Evolutionary conservation across 306 rosid genomes (phyloP), one percentile per base, ranked within the genome.

Genomic region (Pueraria montana): DNA sequence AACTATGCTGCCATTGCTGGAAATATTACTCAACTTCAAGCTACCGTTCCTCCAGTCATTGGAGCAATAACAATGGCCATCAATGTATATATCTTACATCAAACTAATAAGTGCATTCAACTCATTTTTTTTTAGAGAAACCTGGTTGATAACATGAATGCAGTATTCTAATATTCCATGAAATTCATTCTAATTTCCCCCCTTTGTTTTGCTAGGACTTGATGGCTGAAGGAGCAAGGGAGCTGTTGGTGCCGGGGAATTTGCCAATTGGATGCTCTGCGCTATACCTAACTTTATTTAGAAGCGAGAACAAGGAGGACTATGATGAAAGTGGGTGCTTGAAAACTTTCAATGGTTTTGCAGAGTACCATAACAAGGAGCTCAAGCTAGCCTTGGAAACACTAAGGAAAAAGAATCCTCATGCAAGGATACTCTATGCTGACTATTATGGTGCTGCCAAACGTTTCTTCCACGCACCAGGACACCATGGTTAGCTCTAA

Each of bases 161-260:
- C 11, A 21, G 2, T n/a, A 21, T 8, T 30, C 11, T n/a, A n/a
- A n/a, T 38, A 14, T 21, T 43, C 11, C 6, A 45, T 55, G 2
- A 17, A 48, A 69, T 32, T 34, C 34, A 30, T 59, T 32, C 0
- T 5, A 10, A 11, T 45, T 27, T 18, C 30, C 0, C 2, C 27
- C 27, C 36, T 0, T 56, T 48, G 3, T 74, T 40, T 67, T 65
- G 14, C 2, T 52, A 93, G 96, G 92, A 81, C 45, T 82, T 91
- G 89, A 91, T 93, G 45, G 92, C 77, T 23, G 91, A 91, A 86
- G 96, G 96, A 38, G 96, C 91, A 3, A 88, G 82, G 77, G 88
- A 90, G 46, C 30, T 93, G 43, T n/a, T 90, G 85, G 96, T 91
- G 74, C 94, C 96, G 0, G 97, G 96, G 8, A 91, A 90, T 87